Evolutionary conservation across 2,329 filamentous ascomycete species (phyloP), one percentile per base, ranked within the genome.

Genomic region (Alternaria sp.): DNA sequence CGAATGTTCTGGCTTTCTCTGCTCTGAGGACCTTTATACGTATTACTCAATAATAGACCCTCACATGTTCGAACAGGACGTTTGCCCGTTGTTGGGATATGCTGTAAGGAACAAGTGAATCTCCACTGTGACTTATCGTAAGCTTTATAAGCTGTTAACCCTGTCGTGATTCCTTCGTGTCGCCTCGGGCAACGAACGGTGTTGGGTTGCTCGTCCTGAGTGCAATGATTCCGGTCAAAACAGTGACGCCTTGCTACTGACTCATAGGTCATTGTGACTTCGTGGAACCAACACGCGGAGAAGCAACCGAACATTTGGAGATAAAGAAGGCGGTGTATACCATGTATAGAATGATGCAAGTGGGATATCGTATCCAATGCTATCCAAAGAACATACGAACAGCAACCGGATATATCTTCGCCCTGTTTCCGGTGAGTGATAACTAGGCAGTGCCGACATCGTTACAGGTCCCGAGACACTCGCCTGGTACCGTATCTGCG

Each of bases 381-480:
- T 45, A 45, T 57, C 44, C 32, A 19, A 57, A 32, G 15, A 19
- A 10, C 11, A 32, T 36, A 44, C 32, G 36, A 43, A 28, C 26
- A 43, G 32, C n/a, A 25, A 32, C 25, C 46, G 30, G 49, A 26
- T 32, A 50, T 43, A 30, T 36, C 5, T 45, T 19, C 56, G 58
- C 54, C 28, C 36, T 61, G 54, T 51, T 63, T 63, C 61, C 63
- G 63, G 63, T 64, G 53, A 66, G 47, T 64, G 28, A 13, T 44
- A 15, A 13, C n/a, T 12, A 26, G 45, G 28, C 32, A 56, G 40
- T 59, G 46, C 17, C 47, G 23, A 26, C 25, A 49, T 53, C 10
- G 15, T 26, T 49, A 50, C 21, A 56, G 28, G 12, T 40, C 25
- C 56, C 49, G 49, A 55, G 13, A 40, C 30, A 50, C 36, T 19